Evolutionary conservation across 768 basidiomycete species (phyloP).

Genomic region (Rhizopogon vinicolor): DNA sequence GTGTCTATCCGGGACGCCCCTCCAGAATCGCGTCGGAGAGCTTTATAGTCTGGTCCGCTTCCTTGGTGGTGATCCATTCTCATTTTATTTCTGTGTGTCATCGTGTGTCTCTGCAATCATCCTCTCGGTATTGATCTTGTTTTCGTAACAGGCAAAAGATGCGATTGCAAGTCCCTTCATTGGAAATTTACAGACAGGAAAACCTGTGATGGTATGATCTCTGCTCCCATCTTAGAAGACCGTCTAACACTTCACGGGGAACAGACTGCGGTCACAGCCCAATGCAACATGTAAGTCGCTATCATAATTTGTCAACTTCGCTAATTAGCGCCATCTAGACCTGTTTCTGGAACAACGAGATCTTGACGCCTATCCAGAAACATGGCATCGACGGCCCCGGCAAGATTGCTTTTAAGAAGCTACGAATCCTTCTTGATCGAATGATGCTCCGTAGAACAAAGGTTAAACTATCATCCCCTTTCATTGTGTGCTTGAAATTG

Average conservation of each 20-base stretch:
- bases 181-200: slow-evolving; percentile 88
- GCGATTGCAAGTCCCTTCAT: slow-evolving; percentile 91
- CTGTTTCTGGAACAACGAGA: slow-evolving; percentile 97
- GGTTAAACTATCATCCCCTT: slow-evolving; percentile 28
- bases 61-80: slow-evolving; percentile 89
- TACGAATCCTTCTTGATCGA: slow-evolving; percentile 81
- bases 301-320: neutral
- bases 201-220: slow-evolving; percentile 68
- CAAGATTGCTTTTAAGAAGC: slow-evolving; percentile 82
- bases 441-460: slow-evolving; percentile 96
- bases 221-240: neutral
- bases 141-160: slow-evolving; percentile 63
- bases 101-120: neutral
- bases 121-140: neutral
- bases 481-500: neutral
- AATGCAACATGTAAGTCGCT: slow-evolving; percentile 66
- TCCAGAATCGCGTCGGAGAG: slow-evolving; percentile 99
- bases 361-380: slow-evolving; percentile 93
- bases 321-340: slow-evolving; percentile 39
- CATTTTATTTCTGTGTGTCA: slow-evolving; percentile 82
- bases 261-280: slow-evolving; percentile 81
- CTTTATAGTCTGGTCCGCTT: slow-evolving; percentile 93
- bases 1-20: slow-evolving; percentile 95
- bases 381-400: slow-evolving; percentile 82
- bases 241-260: neutral